These are phyloP conservation scores for Xylaria sp. DNA, from an alignment of 2,329 filamentous ascomycete species.

Conservation along the genomic window DNA sequence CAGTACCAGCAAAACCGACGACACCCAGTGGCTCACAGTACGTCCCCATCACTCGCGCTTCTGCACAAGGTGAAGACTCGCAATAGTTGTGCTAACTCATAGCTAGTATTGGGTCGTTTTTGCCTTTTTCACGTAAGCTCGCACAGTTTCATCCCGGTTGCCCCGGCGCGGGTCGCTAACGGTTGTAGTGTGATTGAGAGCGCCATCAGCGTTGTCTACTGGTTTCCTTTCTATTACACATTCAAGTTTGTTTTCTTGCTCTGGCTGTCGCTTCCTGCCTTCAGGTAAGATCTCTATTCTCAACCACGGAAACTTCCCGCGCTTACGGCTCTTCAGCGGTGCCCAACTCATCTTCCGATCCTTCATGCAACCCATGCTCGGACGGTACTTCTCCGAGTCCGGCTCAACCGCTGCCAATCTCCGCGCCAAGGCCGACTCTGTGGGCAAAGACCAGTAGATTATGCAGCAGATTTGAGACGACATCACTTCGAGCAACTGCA, in stretches of 20 bases:
- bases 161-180: slow-evolving; percentile 30
- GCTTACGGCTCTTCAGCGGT: slow-evolving; percentile 68
- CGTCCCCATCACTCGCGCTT: slow-evolving; percentile 50
- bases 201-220: slow-evolving; percentile 86
- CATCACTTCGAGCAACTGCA: slow-evolving; percentile 36
- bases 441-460: slow-evolving; percentile 74
- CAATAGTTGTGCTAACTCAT: slow-evolving; percentile 45
- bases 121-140: slow-evolving; percentile 76
- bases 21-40: slow-evolving; percentile 84
- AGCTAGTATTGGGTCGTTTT: slow-evolving; percentile 87
- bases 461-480: slow-evolving; percentile 29
- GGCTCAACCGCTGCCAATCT: slow-evolving; percentile 86
- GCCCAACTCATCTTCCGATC: slow-evolving; percentile 97
- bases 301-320: slow-evolving; percentile 18
- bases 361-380: slow-evolving; percentile 89
- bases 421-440: slow-evolving; percentile 85
- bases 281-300: slow-evolving; percentile 72
- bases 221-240: slow-evolving; percentile 99
- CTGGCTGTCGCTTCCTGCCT: slow-evolving; percentile 96
- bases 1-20: slow-evolving; percentile 75
- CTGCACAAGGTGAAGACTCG: slow-evolving; percentile 18
- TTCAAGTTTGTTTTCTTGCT: slow-evolving; percentile 99
- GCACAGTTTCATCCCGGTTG: slow-evolving; percentile 8
- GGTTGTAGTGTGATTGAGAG: slow-evolving; percentile 76
- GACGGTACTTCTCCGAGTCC: slow-evolving; percentile 83